Percentiles rank a stretch among this genome's conserved stretches.
Conservation (phyloP, 2,329 filamentous ascomycete genomes). For the Exserohilum rostratum region DNA sequence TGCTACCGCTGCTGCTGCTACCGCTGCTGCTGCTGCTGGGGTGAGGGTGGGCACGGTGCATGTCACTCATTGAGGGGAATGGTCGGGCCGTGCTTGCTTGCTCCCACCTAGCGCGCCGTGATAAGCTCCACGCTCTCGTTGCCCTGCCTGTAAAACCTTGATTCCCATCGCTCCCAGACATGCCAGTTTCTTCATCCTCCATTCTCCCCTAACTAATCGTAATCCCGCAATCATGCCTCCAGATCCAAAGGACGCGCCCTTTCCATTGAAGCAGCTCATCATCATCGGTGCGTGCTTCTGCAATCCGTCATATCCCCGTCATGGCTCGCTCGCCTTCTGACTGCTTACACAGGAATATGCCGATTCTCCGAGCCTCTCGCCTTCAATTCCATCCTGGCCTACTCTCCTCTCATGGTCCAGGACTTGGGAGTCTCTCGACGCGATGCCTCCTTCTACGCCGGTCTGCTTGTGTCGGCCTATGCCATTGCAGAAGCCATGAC, state of each 20-base stretch:
- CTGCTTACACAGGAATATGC: slow-evolving; percentile 72
- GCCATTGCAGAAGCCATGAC: slow-evolving; percentile 84
- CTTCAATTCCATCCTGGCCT: slow-evolving; percentile 92
- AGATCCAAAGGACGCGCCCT: slow-evolving; percentile 46
- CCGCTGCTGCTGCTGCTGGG: background rate
- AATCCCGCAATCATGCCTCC: slow-evolving; percentile 35
- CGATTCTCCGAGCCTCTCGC: slow-evolving; percentile 92
- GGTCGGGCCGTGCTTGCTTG: slow-evolving; percentile 25
- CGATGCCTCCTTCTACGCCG: slow-evolving; percentile 80
- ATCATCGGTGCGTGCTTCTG: slow-evolving; percentile 47
- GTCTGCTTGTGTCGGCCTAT: slow-evolving; percentile 84
- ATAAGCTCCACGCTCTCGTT: slow-evolving; percentile 20
- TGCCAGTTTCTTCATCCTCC: slow-evolving; percentile 20
- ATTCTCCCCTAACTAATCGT: slow-evolving; percentile 20
- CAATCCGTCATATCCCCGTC: slow-evolving; percentile 10
- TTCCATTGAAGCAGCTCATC: slow-evolving; percentile 55
- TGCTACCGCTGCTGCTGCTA: too few species aligned
- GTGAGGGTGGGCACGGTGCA: slow-evolving; percentile 12
- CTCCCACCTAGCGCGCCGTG: slow-evolving; percentile 22
- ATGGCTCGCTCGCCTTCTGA: slow-evolving; percentile 19
- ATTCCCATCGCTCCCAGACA: slow-evolving; percentile 19
- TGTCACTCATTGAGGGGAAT: slow-evolving; percentile 20
- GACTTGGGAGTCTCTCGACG: slow-evolving; percentile 46
- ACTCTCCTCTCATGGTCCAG: slow-evolving; percentile 54
- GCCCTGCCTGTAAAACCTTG: slow-evolving; percentile 22